Percentiles rank a stretch among this genome's conserved stretches.
phyloP scores from a whole-genome alignment of 208 protist species.

The Trypanosoma vivax region DNA sequence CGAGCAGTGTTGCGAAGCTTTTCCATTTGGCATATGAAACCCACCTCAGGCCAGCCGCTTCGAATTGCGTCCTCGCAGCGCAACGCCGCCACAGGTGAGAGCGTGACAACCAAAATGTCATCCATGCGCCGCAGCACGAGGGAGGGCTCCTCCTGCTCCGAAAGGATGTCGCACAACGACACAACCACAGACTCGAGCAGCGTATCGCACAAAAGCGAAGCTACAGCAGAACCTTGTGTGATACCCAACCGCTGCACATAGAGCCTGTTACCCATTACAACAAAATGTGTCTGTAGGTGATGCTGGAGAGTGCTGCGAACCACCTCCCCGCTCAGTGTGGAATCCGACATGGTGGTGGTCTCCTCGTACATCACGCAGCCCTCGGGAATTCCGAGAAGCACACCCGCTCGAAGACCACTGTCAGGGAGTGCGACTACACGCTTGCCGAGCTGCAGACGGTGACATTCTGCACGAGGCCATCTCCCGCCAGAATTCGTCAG shows the following conservation, averaged over 20 bases:
- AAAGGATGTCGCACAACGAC: conserved; percentile 19
- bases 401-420: conserved; percentile 11
- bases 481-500: no score
- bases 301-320: conserved; percentile 30
- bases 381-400: conserved; percentile 29
- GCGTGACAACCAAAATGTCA: conserved; percentile 61
- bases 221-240: conserved; percentile 64
- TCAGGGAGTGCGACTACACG: conserved; percentile 21
- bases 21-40: conserved; percentile 31
- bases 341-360: not conserved
- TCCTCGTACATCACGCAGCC: conserved; percentile 38
- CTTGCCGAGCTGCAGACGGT: conserved; percentile 10
- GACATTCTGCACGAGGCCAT: not conserved
- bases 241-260: conserved; percentile 53
- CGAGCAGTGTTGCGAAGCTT: conserved; percentile 18
- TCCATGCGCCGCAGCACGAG: conserved; percentile 67
- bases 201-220: conserved; percentile 68
- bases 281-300: conserved; percentile 41
- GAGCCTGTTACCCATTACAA: conserved; percentile 30
- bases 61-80: conserved; percentile 35
- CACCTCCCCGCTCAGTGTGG: conserved; percentile 25
- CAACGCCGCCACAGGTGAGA: conserved; percentile 37
- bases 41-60: conserved; percentile 45
- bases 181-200: conserved; percentile 31
- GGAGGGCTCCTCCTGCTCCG: conserved; percentile 31